These are phyloP conservation scores for Nannochloropsis oceanica DNA, from an alignment of 108 stramenopile genomes.

Conservation along the genomic window DNA sequence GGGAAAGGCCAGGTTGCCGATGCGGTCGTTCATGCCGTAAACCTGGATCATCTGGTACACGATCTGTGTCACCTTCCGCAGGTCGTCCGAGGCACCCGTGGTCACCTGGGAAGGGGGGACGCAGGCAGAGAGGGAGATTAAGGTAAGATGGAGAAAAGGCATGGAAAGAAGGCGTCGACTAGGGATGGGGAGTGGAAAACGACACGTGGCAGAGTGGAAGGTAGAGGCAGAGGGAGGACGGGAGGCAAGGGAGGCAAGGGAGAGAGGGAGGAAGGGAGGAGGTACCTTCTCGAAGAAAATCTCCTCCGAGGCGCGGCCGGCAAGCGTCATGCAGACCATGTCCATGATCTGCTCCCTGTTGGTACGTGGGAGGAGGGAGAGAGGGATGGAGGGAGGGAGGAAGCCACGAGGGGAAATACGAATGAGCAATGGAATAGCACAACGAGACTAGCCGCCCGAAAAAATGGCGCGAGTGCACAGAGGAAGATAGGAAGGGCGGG, in stretches of 20 bases:
- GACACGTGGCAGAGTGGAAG: too few species aligned
- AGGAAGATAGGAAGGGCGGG: neutral
- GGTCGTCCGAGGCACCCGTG: constrained; percentile 85
- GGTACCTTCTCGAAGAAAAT: constrained; percentile 61
- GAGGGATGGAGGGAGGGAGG: too few species aligned
- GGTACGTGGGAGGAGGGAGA: neutral
- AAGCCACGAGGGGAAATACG: too few species aligned
- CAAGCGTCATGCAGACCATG: constrained; percentile 90
- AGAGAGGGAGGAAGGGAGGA: neutral
- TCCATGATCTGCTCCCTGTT: constrained; percentile 75
- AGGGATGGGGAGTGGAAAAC: too few species aligned
- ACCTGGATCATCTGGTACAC: constrained; percentile 77
- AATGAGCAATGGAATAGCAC: neutral
- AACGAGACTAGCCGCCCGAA: neutral
- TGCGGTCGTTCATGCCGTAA: constrained; percentile 83
- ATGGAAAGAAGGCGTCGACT: constrained; percentile 80
- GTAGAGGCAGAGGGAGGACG: too few species aligned
- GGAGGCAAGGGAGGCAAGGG: neutral
- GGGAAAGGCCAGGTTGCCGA: constrained; percentile 84
- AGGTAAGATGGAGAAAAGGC: neutral
- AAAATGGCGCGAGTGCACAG: neutral
- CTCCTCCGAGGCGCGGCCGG: constrained; percentile 82
- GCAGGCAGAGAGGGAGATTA: neutral
- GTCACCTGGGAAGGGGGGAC: constrained; percentile 45
- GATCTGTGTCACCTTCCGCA: constrained; percentile 76